Base-by-base conservation (phyloP, 1,139 yeast species). In the Pneumocystis canis region DNA sequence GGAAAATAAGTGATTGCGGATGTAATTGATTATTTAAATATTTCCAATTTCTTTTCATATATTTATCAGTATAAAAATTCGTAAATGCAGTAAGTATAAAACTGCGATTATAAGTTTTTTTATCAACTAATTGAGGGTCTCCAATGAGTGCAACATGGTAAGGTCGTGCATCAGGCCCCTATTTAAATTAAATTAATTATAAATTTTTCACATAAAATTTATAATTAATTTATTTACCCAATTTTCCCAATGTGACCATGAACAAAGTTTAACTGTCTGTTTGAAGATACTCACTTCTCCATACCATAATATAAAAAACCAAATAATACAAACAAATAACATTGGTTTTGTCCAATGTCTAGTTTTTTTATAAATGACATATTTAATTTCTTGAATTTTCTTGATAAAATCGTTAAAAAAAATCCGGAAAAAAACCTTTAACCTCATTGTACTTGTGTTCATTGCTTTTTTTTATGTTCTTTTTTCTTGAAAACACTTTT, bases 101-200 rank as follows among this genome's bases (percentile, higher is more conserved):
- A 25, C 72, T 70, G 7, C 80, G 72, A 9, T 75, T 74, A 67
- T 81, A 81, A 0, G 92, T 83, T 71, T 84, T 81, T 60, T 78
- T 84, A 71, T 92, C 97, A 68, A 90, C 86, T 58, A 92, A 78
- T 72, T 92, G 97, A 0, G 97, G 97, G 71, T 92, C 98, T 0
- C 97, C 97, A 59, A 88, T 78, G 20, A 92, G 72, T 0, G 87
- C 85, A 1, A 90, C 77, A 62, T 84, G 79, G 68, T 84, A 84
- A 0, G 89, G 83, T 0, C 60, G 58, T 2, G 69, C 65, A 5
- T 31, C 54, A 9, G 20, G 9, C 3, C 25, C 54, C 54, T 47
- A 25, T 20, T 9, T 5, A 1, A 1, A 9, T 25, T 25, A 47
- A 25, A 20, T n/a, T 9, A 3, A 1, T 41, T 25, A 25, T n/a